Evolutionary conservation across 306 rosid species (phyloP), one percentile per base, ranked within the genome.

Genomic region (Sicyos edulis): DNA sequence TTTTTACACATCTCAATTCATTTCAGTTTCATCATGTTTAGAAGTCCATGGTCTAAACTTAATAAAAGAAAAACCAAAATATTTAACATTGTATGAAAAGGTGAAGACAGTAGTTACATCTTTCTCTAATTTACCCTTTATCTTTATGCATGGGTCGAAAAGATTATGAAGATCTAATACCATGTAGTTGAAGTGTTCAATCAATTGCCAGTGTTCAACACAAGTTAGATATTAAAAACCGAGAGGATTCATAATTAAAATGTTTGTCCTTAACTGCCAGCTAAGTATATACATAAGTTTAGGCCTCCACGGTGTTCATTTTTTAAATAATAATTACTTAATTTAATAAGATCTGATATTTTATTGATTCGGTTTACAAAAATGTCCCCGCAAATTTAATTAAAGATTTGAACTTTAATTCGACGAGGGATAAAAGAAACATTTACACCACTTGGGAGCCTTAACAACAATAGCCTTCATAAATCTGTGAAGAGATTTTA

Each of bases 71-170:
- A 26, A 44, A 19, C 4, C 42, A 10, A 64, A 65, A 40, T 65
- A 44, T 64, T n/a, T 26, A 44, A 44, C 71, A 10, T 44, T n/a
- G 53, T 65, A 65, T 20, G 54, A 37, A 26, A 63, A 63, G 70
- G 22, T 63, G 52, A 63, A n/a, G 14, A 63, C 17, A 63, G 29
- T 40, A 63, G 3, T 63, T 44, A 65, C 10, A 3, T 20, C 2
- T 65, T 65, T 44, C 7, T 19, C 34, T 42, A 65, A 65, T 65
- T 42, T 42, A 5, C 15, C 51, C 42, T 44, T 65, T 65, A 10
- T 19, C 45, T 44, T 65, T 65, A 17, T 19, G 34, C 54, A 17
- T 13, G 32, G 8, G 34, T 5, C 22, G 11, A 17, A 65, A 65
- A 2, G 8, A 44, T 44, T 20, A 65, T 65, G 71, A 22, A 45